These are phyloP conservation scores for Nepenthes gracilis DNA, from an alignment of 148 eudicot species.

Conservation along the genomic window DNA sequence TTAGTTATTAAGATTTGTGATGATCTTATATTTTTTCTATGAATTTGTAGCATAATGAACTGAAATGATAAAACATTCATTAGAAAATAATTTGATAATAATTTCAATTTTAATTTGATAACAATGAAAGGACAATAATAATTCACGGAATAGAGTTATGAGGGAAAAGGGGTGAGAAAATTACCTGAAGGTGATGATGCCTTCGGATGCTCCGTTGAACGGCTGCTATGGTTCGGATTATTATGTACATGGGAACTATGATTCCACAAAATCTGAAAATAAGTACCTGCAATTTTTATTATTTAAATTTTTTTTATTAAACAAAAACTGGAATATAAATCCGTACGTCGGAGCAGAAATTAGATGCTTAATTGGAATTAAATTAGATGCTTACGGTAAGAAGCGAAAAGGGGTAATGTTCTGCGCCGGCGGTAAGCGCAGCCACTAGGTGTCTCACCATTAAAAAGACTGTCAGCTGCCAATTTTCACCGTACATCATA, in stretches of 20 bases:
- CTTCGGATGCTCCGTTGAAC: constrained; percentile 39
- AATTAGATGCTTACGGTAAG: constrained; percentile 39
- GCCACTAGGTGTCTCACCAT: constrained; percentile 43
- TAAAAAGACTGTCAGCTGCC: constrained; percentile 55
- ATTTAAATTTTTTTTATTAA: no score
- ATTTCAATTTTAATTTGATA: no score
- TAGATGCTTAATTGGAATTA: neutral
- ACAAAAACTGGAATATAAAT: neutral
- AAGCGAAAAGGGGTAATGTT: constrained; percentile 54
- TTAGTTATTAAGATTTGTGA: no score
- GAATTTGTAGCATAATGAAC: no score
- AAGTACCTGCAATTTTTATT: constrained; percentile 34
- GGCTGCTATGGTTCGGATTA: constrained; percentile 34
- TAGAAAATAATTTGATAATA: no score
- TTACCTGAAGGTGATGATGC: constrained; percentile 24
- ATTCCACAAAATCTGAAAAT: constrained; percentile 49
- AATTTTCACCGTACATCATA: neutral
- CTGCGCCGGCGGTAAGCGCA: constrained; percentile 28
- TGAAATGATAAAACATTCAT: no score
- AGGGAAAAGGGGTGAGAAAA: neutral
- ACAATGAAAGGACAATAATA: no score
- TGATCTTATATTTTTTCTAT: no score
- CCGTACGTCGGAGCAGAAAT: no score
- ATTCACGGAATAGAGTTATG: neutral
- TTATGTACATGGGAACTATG: constrained; percentile 65